phyloP scores from a whole-genome alignment of 225 moss, liverwort and hornwort species.

The Pseudoscleropodium purum region DNA sequence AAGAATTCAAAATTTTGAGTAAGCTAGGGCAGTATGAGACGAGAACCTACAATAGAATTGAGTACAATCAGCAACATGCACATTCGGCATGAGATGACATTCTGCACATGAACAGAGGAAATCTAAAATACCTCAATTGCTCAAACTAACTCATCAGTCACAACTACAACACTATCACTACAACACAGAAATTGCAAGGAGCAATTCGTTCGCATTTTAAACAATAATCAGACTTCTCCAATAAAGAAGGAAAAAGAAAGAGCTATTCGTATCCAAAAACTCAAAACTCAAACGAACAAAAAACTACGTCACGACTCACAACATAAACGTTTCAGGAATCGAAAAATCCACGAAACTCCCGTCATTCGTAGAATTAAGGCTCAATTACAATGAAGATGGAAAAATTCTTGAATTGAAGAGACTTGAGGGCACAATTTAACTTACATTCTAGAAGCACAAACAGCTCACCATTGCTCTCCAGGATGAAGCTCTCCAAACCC shows the following conservation, averaged over 20 bases:
- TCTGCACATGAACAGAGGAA: background rate
- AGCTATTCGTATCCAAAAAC: background rate
- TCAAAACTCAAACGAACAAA: background rate
- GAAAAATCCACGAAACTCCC: background rate
- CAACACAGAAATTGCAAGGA: background rate
- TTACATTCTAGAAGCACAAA: background rate
- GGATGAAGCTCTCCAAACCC: background rate
- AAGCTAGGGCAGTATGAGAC: background rate
- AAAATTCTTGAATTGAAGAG: background rate
- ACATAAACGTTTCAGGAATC: background rate
- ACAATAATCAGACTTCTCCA: background rate
- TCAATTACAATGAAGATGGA: background rate
- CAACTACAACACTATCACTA: background rate
- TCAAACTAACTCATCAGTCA: background rate
- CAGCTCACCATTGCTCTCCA: background rate
- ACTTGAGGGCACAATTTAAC: background rate
- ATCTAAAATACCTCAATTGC: background rate
- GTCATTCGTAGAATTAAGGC: background rate
- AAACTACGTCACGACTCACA: background rate
- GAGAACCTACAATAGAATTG: background rate
- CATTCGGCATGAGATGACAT: background rate
- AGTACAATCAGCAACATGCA: background rate
- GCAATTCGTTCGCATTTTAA: background rate
- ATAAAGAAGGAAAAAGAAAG: background rate
- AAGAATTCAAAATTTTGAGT: background rate